Evolutionary conservation across 2,329 filamentous ascomycete genomes (phyloP).

Genomic region (Trichoderma sp.): DNA sequence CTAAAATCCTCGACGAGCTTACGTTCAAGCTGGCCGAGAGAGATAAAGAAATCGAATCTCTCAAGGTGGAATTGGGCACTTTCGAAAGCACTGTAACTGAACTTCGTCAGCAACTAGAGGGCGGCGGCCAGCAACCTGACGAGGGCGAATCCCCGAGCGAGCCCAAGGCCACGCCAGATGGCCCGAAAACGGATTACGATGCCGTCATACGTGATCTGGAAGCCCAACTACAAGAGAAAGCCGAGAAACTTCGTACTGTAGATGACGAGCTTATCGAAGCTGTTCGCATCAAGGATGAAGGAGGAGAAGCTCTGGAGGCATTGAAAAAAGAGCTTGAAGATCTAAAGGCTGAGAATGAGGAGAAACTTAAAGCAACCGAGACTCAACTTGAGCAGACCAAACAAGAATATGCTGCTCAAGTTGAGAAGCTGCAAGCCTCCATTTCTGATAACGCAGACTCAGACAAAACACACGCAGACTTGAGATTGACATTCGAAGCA

Average conservation of each 20-base stretch:
- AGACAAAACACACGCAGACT: slow-evolving; percentile 53
- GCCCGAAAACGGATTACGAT: slow-evolving; percentile 55
- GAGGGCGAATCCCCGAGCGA: slow-evolving; percentile 49
- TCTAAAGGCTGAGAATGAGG: slow-evolving; percentile 41
- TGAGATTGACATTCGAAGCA: slow-evolving; percentile 56
- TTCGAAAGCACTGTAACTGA: slow-evolving; percentile 61
- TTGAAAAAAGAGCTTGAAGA: slow-evolving; percentile 57
- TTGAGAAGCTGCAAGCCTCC: slow-evolving; percentile 55
- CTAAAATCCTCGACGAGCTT: slow-evolving; percentile 63
- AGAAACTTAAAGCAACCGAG: slow-evolving; percentile 42
- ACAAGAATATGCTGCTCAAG: slow-evolving; percentile 54
- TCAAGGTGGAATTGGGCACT: slow-evolving; percentile 60
- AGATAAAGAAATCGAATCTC: slow-evolving; percentile 59
- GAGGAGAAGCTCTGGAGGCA: slow-evolving; percentile 52
- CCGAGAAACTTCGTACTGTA: slow-evolving; percentile 55
- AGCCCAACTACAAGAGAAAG: slow-evolving; percentile 52
- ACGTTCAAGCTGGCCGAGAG: slow-evolving; percentile 63
- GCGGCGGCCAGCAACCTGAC: slow-evolving; percentile 42
- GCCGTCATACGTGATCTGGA: slow-evolving; percentile 53
- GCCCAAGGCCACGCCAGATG: slow-evolving; percentile 51
- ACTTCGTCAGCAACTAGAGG: slow-evolving; percentile 56
- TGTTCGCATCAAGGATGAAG: slow-evolving; percentile 53
- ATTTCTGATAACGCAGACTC: slow-evolving; percentile 56
- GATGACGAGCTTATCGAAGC: slow-evolving; percentile 56
- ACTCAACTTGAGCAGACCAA: slow-evolving; percentile 44